phyloP scores from a whole-genome alignment of 345 rosid genomes.

The Linum trigynum region DNA sequence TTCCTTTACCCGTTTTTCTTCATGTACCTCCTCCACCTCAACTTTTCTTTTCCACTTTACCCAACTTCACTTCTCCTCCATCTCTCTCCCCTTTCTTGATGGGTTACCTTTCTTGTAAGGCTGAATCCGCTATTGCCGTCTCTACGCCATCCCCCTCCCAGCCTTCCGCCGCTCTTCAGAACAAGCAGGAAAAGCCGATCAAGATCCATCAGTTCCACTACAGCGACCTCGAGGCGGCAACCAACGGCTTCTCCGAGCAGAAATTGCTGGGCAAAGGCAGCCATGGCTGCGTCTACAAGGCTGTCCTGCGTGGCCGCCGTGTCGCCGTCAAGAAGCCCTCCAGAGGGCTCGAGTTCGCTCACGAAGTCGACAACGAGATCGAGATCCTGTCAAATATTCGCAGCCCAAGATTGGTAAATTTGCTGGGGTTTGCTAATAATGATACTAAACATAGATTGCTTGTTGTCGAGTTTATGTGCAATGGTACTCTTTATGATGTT shows the following conservation, averaged over 20 bases:
- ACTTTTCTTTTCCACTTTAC: no score
- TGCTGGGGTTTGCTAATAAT: slow-evolving; percentile 58
- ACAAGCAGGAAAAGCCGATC: slow-evolving; percentile 38
- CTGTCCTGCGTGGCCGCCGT: slow-evolving; percentile 68
- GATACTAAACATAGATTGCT: slow-evolving; percentile 63
- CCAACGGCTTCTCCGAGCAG: slow-evolving; percentile 73
- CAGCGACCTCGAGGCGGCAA: slow-evolving; percentile 88
- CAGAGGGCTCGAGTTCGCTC: slow-evolving; percentile 47
- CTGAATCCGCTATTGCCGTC: slow-evolving; percentile 42
- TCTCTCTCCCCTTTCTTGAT: slow-evolving; percentile 17
- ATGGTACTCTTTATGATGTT: slow-evolving; percentile 85
- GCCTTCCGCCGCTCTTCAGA: slow-evolving; percentile 14
- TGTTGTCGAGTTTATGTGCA: slow-evolving; percentile 86
- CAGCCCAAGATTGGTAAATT: slow-evolving; percentile 85
- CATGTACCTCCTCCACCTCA: no score
- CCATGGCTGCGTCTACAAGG: slow-evolving; percentile 95
- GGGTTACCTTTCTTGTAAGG: slow-evolving; percentile 89
- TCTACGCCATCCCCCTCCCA: slow-evolving; percentile 16
- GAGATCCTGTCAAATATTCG: slow-evolving; percentile 86
- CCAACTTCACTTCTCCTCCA: no score
- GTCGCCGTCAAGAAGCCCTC: slow-evolving; percentile 86
- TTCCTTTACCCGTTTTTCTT: no score
- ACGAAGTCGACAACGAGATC: slow-evolving; percentile 84
- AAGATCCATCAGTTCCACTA: slow-evolving; percentile 74
- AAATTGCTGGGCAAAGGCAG: slow-evolving; percentile 89